Percentiles rank a stretch among this genome's conserved stretches.
Evolutionary conservation across 495 filamentous ascomycete genomes (phyloP).

Genomic region (Lindgomyces ingoldianus): DNA sequence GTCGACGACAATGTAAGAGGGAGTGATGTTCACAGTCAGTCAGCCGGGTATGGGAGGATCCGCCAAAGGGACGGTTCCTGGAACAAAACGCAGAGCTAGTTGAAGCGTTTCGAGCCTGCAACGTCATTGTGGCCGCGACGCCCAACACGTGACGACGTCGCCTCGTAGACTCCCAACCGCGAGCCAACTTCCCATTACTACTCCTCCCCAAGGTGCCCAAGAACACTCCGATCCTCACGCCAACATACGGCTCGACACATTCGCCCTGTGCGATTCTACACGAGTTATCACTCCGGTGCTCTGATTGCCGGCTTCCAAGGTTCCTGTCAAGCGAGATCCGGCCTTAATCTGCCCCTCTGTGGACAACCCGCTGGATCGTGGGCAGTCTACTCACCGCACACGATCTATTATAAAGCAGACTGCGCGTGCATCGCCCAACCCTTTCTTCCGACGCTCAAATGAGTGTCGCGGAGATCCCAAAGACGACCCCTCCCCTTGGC

Average conservation of each 20-base stretch:
- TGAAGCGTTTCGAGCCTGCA: background rate
- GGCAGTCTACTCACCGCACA: too few species aligned
- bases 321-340: background rate
- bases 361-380: background rate
- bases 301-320: background rate
- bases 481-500: conserved; percentile 12
- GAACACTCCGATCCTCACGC: too few species aligned
- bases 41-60: too few species aligned
- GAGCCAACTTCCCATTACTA: background rate
- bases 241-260: too few species aligned
- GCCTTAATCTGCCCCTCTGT: background rate
- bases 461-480: conserved; percentile 25
- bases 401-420: too few species aligned
- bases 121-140: conserved; percentile 1
- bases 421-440: too few species aligned
- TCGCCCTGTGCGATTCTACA: too few species aligned
- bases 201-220: background rate
- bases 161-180: background rate
- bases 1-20: too few species aligned
- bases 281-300: background rate
- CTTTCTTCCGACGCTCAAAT: conserved; percentile 14
- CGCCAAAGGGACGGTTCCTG: conserved; percentile 3
- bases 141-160: background rate
- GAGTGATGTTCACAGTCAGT: too few species aligned
- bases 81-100: conserved; percentile 10